Base-by-base conservation (phyloP, 352 stramenopile species). In the Thalassiosira hispida region DNA sequence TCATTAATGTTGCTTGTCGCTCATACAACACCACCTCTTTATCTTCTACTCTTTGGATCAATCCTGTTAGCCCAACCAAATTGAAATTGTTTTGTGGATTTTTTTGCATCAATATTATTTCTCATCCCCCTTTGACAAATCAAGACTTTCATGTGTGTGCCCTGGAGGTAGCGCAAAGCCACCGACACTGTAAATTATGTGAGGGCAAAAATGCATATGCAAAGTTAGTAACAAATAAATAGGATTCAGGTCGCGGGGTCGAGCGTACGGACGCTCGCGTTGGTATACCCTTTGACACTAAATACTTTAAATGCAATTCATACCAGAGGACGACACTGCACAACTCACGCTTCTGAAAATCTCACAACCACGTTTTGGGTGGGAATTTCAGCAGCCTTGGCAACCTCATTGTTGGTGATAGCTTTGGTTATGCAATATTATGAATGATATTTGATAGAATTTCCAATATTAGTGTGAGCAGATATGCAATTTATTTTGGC, bases 361-460 rank as follows among this genome's bases (percentile, higher is more conserved):
- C 85, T 72, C 25, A 91, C 85, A 0, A 91, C 85, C 12, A 91
- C 12, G 66, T 91, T 91, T 14, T 90, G 61, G 2, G 71, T 55
- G 20, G 71, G 69, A 47, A 91, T 85, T 47, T 91, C 85, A 22
- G 82, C 85, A n/a, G 60, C 51, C 53, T 81, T 65, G 9, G 83
- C 76, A 44, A 82, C 64, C 22, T 75, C 67, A 63, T 89, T 91
- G 42, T 80, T 73, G 33, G 72, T 80, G 31, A 80, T 73, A 29
- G 72, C 72, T 61, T 70, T 65, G 35, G n/a, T 47, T 27, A 20
- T 29, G 9, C 1, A n/a, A 33, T 18, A 5, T 47, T 53, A 9
- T 29, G 9, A n/a, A 33, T 18, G 3, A 29, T 53, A 9, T 29
- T 20, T 25, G 23, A 63, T 63, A 8, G 16, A 42, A 44, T 40